These are phyloP conservation scores for Umbelopsis vinacea DNA, from an alignment of 192 early-diverging fungal genomes.

Conservation along the genomic window DNA sequence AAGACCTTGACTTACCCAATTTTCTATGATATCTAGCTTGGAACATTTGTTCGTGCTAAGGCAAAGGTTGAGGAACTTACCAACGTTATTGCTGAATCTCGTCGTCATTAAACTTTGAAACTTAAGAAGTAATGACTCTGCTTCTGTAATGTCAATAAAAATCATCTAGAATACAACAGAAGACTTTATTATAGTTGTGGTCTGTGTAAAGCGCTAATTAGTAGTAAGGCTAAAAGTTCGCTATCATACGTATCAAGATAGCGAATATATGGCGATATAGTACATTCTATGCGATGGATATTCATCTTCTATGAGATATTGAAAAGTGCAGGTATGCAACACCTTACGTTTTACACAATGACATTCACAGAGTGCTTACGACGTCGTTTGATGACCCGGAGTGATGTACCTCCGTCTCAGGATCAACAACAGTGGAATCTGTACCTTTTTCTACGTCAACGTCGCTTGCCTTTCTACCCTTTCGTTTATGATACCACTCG, in stretches of 20 bases:
- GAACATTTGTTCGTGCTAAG: conserved; percentile 97
- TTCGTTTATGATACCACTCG: conserved; percentile 31
- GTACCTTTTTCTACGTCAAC: neutral
- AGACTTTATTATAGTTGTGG: neutral
- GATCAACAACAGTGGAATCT: neutral
- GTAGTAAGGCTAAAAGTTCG: neutral
- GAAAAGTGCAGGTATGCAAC: no score
- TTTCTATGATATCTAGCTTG: conserved; percentile 62
- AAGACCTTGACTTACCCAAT: neutral
- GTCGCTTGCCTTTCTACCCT: neutral
- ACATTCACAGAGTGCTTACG: no score
- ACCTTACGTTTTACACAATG: no score
- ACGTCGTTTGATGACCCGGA: no score
- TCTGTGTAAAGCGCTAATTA: neutral
- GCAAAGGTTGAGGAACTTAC: conserved; percentile 98
- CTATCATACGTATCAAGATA: no score
- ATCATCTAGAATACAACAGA: neutral
- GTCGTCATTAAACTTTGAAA: conserved; percentile 61
- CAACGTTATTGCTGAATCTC: conserved; percentile 90
- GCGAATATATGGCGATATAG: no score
- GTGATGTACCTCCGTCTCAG: no score
- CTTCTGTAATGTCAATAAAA: conserved; percentile 14
- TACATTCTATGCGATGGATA: no score
- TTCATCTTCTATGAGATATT: no score
- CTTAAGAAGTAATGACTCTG: conserved; percentile 9